Percentiles rank a stretch among this genome's conserved stretches.
Evolutionary conservation across 768 basidiomycete genomes (phyloP).

Genomic region (Terana coerulea): DNA sequence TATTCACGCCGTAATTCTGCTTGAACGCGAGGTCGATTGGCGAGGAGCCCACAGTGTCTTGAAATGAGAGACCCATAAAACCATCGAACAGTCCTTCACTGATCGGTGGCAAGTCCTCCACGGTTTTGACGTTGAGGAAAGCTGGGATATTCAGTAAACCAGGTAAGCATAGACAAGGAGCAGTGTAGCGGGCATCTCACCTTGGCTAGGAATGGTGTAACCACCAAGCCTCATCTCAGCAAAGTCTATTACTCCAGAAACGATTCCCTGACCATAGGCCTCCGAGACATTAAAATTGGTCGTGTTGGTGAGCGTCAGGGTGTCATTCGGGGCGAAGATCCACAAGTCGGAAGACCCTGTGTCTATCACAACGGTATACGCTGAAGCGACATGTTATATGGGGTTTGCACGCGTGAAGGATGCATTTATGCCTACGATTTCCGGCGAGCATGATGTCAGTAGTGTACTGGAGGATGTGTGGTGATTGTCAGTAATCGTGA

Average conservation of each 20-base stretch:
- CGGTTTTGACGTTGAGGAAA: constrained; percentile 35
- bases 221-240: constrained; percentile 32
- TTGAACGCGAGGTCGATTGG: constrained; percentile 3
- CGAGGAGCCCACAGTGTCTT: constrained; percentile 65
- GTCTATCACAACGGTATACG: constrained; percentile 27
- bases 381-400: too few relatives aligned
- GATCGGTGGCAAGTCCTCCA: neutral
- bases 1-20: constrained; percentile 10
- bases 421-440: too few relatives aligned
- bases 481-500: too few relatives aligned
- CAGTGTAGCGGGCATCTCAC: constrained; percentile 46
- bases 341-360: constrained; percentile 33
- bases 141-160: constrained; percentile 28
- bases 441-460: too few relatives aligned
- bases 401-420: too few relatives aligned
- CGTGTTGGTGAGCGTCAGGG: constrained; percentile 12
- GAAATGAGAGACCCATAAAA: constrained; percentile 46
- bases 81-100: constrained; percentile 29
- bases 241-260: constrained; percentile 33
- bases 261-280: constrained; percentile 29
- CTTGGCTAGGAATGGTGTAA: constrained; percentile 50
- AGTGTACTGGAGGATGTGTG: too few relatives aligned
- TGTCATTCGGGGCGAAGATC: constrained; percentile 10
- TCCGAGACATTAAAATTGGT: constrained; percentile 27
- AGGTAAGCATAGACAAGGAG: neutral